Evolutionary conservation across 148 eudicot species (phyloP).

Genomic region (Fagopyrum tataricum): DNA sequence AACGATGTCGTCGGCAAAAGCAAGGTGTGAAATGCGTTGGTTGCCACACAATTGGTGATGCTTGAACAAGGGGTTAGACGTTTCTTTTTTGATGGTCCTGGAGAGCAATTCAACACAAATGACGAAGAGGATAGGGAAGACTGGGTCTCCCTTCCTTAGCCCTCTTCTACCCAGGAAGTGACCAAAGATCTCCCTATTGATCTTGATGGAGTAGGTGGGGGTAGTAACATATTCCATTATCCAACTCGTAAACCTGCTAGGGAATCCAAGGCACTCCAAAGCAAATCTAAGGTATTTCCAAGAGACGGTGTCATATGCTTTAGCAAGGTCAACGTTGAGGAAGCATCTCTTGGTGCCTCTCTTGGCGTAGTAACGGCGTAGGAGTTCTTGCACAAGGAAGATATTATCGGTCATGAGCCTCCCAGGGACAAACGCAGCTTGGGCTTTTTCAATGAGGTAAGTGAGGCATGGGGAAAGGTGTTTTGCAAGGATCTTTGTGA

Average conservation of each 20-base stretch:
- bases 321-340: no score
- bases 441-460: no score
- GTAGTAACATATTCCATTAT: not conserved
- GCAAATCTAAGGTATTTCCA: no score
- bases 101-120: not conserved
- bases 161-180: not conserved
- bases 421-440: no score
- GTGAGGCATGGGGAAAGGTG: not conserved
- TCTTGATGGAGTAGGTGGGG: not conserved
- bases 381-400: not conserved
- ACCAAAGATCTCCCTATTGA: not conserved
- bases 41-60: not conserved
- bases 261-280: not conserved
- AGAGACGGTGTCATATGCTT: no score
- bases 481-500: not conserved
- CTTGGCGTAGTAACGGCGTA: not conserved
- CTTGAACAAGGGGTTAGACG: not conserved
- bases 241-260: not conserved
- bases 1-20: not conserved
- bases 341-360: not conserved
- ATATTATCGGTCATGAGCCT: no score
- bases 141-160: not conserved
- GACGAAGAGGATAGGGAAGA: not conserved
- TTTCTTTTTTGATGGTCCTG: not conserved
- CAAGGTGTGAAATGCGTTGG: not conserved